Evolutionary conservation across 1,139 yeast genomes (phyloP).

Genomic region (Suhomyces chickasaworum): DNA sequence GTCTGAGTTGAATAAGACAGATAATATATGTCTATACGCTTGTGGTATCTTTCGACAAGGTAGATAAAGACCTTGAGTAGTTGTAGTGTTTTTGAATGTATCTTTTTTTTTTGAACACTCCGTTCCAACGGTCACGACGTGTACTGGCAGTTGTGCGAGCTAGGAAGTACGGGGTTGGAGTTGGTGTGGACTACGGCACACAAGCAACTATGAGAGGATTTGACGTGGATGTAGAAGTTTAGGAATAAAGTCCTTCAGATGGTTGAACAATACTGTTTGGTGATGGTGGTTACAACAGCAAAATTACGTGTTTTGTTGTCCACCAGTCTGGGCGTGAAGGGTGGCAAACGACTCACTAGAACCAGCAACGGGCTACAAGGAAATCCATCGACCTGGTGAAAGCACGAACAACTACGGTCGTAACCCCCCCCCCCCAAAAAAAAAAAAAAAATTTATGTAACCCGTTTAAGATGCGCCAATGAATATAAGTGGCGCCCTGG

Average conservation of each 20-base stretch:
- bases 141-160: conserved; percentile 5
- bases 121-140: conserved; percentile 16
- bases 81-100: conserved; percentile 10
- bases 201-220: not conserved
- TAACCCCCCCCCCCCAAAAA: too few relatives aligned
- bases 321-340: not conserved
- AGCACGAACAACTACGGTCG: not conserved
- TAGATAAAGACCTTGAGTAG: conserved; percentile 5
- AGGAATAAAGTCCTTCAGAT: not conserved
- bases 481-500: not conserved
- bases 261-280: not conserved
- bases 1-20: not conserved
- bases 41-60: not conserved
- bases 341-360: not conserved
- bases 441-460: not conserved
- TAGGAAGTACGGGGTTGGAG: conserved; percentile 1
- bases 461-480: not conserved
- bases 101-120: conserved; percentile 12
- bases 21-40: not conserved
- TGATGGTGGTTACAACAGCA: not conserved
- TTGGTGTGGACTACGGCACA: not conserved
- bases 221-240: not conserved
- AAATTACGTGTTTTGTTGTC: not conserved
- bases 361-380: not conserved
- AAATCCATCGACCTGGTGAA: not conserved